phyloP scores from a whole-genome alignment of 768 basidiomycete species.

The Cantharellus cinnabarinus region DNA sequence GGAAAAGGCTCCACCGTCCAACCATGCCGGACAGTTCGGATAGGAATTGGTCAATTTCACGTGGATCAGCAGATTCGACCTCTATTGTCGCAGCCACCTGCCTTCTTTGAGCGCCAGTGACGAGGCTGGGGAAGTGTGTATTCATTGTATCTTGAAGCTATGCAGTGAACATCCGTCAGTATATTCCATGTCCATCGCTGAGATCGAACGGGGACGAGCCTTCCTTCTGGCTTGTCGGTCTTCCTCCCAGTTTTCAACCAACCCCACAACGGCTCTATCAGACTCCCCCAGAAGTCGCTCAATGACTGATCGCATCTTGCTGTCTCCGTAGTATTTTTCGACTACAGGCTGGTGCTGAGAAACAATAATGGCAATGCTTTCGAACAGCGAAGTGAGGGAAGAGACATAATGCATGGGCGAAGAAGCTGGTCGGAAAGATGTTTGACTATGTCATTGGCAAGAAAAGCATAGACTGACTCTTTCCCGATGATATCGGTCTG shows the following conservation, averaged over 20 bases:
- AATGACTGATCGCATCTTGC: conserved; percentile 70
- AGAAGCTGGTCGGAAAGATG: conserved; percentile 35
- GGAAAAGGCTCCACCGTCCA: conserved; percentile 79
- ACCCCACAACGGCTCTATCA: conserved; percentile 56
- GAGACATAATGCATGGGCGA: conserved; percentile 86
- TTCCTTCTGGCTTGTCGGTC: conserved; percentile 69
- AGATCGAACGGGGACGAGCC: conserved; percentile 19
- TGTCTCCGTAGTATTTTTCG: conserved; percentile 88
- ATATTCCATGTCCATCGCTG: not conserved
- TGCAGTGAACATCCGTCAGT: not conserved
- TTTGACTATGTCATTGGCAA: not conserved
- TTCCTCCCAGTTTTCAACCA: conserved; percentile 78
- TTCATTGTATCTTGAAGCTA: conserved; percentile 8
- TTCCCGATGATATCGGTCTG: conserved; percentile 55
- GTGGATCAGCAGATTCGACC: conserved; percentile 47
- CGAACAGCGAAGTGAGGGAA: conserved; percentile 76
- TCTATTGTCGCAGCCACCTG: conserved; percentile 7
- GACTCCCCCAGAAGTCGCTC: conserved; percentile 62
- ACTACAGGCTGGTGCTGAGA: conserved; percentile 96
- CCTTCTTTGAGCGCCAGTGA: conserved; percentile 1
- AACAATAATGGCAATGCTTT: conserved; percentile 86
- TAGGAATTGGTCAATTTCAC: conserved; percentile 81
- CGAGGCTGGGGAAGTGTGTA: conserved; percentile 4
- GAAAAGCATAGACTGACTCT: conserved; percentile 32
- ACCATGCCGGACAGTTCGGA: conserved; percentile 79